Percentiles rank a stretch among this genome's conserved stretches.
These are phyloP conservation scores for Naganishia sp. DNA, from an alignment of 1,284 basidiomycete species.

Conservation along the genomic window DNA sequence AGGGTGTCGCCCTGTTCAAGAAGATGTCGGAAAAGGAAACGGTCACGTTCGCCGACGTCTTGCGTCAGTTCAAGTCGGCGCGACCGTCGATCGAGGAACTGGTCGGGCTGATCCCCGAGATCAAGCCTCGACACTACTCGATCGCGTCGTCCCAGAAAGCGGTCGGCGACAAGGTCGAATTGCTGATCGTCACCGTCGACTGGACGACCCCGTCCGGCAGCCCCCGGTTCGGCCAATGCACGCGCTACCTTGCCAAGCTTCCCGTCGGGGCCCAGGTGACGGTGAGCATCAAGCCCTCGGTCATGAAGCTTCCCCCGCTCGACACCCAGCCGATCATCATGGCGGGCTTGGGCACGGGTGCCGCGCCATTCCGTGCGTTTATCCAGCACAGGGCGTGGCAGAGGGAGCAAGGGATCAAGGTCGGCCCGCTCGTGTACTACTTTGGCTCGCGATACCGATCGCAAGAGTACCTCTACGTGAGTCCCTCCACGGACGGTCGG, in stretches of 20 bases:
- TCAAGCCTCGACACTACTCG: slow-evolving; percentile 97
- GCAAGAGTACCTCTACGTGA: slow-evolving; percentile 94
- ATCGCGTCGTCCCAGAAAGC: slow-evolving; percentile 94
- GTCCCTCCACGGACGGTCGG: slow-evolving; percentile 37
- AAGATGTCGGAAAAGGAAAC: slow-evolving; percentile 94
- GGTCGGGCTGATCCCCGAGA: slow-evolving; percentile 86
- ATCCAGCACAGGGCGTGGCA: slow-evolving; percentile 90
- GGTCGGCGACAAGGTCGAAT: slow-evolving; percentile 89
- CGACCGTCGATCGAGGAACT: slow-evolving; percentile 75
- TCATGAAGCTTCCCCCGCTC: slow-evolving; percentile 94
- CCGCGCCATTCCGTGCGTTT: slow-evolving; percentile 98
- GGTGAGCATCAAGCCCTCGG: slow-evolving; percentile 96
- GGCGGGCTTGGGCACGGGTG: slow-evolving; percentile 94
- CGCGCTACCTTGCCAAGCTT: slow-evolving; percentile 84
- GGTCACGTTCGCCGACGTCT: slow-evolving; percentile 86
- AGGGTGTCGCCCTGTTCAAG: slow-evolving; percentile 90
- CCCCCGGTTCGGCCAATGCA: slow-evolving; percentile 89
- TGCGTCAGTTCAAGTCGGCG: slow-evolving; percentile 78
- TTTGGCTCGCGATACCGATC: slow-evolving; percentile 95
- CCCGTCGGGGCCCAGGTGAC: slow-evolving; percentile 88
- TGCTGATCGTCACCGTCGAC: slow-evolving; percentile 94
- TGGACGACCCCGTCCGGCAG: slow-evolving; percentile 81
- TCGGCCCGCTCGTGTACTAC: slow-evolving; percentile 94
- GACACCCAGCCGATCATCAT: slow-evolving; percentile 91
- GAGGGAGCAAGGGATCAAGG: slow-evolving; percentile 69